phyloP scores from a whole-genome alignment of 495 filamentous ascomycete species.

The Aspergillus heteromorphus region DNA sequence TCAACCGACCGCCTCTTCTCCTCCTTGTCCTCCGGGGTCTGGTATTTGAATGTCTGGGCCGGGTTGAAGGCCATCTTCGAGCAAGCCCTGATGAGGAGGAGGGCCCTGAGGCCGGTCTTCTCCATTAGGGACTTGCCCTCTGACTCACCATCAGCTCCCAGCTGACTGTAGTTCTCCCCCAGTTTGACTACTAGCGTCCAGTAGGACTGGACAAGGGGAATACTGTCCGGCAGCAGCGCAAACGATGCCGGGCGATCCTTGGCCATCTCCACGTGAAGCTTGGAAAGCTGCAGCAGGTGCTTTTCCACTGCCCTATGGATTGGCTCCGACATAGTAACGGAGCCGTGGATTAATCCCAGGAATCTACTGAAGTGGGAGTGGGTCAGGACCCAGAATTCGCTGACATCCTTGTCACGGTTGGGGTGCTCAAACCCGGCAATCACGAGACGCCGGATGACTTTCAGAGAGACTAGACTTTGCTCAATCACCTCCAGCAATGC shows the following conservation, averaged over 20 bases:
- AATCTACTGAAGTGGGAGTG: slow-evolving; percentile 68
- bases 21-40: slow-evolving; percentile 61
- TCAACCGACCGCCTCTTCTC: slow-evolving; percentile 61
- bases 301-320: slow-evolving; percentile 60
- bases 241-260: slow-evolving; percentile 71
- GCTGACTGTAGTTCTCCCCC: slow-evolving; percentile 60
- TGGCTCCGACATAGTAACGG: slow-evolving; percentile 21
- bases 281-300: slow-evolving; percentile 82
- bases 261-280: slow-evolving; percentile 84
- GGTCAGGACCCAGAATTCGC: slow-evolving; percentile 68
- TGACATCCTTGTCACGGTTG: slow-evolving; percentile 66
- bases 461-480: slow-evolving; percentile 72
- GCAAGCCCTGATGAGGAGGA: slow-evolving; percentile 79
- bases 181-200: slow-evolving; percentile 75
- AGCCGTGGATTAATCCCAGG: slow-evolving; percentile 36
- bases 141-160: slow-evolving; percentile 44
- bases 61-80: slow-evolving; percentile 78
- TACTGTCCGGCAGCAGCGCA: slow-evolving; percentile 68
- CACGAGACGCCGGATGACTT: slow-evolving; percentile 72
- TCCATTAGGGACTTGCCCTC: slow-evolving; percentile 60
- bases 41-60: slow-evolving; percentile 73
- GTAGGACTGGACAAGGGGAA: slow-evolving; percentile 69
- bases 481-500: slow-evolving; percentile 57
- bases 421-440: slow-evolving; percentile 80
- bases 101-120: slow-evolving; percentile 69